Evolutionary conservation across 2,329 filamentous ascomycete genomes (phyloP).

Genomic region (Davidsoniella australis): DNA sequence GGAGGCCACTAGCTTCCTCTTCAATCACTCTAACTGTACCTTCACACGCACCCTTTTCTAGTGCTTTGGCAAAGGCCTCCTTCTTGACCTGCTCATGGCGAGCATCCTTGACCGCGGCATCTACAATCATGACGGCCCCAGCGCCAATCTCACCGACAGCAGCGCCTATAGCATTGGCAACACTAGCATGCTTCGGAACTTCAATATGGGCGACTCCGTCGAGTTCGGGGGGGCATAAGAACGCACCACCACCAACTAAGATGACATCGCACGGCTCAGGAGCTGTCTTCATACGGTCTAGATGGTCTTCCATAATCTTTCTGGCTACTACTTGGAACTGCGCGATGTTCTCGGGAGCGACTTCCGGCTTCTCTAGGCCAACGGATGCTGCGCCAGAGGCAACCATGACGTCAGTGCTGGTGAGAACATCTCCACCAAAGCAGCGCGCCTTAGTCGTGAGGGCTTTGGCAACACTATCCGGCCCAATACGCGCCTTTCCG

Average conservation of each 20-base stretch:
- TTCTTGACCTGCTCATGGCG: slow-evolving; percentile 13
- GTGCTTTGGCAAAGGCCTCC: slow-evolving; percentile 13
- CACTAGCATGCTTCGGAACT: slow-evolving; percentile 14
- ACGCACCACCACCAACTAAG: slow-evolving; percentile 16
- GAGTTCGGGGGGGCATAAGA: slow-evolving; percentile 14
- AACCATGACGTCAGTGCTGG: slow-evolving; percentile 16
- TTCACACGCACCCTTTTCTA: slow-evolving; percentile 13
- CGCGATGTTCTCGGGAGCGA: slow-evolving; percentile 15
- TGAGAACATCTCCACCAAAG: slow-evolving; percentile 15
- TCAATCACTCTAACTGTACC: slow-evolving; percentile 14
- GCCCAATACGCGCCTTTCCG: slow-evolving; percentile 16
- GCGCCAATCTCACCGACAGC: slow-evolving; percentile 16
- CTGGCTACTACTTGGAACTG: slow-evolving; percentile 11
- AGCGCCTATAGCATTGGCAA: slow-evolving; percentile 16
- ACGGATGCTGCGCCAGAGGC: slow-evolving; percentile 16
- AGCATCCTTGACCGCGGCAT: slow-evolving; percentile 13
- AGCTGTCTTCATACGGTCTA: slow-evolving; percentile 16
- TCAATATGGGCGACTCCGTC: slow-evolving; percentile 14
- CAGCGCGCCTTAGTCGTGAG: slow-evolving; percentile 14
- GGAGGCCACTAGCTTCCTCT: slow-evolving; percentile 15
- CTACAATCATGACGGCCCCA: slow-evolving; percentile 14
- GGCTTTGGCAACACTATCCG: slow-evolving; percentile 17
- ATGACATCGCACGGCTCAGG: slow-evolving; percentile 15
- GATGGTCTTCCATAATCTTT: slow-evolving; percentile 14
- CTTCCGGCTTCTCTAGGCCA: slow-evolving; percentile 13